phyloP scores from a whole-genome alignment of 257 asterid species.

The Primulina huaijiensis region DNA sequence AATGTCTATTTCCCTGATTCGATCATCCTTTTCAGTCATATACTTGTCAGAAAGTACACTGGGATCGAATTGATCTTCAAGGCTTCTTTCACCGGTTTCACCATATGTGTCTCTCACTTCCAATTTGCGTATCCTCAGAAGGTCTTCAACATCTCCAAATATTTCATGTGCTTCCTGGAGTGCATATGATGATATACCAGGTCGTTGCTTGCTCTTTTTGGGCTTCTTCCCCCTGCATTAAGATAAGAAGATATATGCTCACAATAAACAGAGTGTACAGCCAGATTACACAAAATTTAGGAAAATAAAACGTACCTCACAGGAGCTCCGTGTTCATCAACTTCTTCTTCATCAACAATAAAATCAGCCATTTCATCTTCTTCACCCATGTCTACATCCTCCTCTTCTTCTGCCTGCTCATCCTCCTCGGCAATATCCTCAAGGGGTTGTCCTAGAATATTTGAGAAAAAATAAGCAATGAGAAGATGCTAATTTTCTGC shows the following conservation, averaged over 20 bases:
- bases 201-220: constrained; percentile 75
- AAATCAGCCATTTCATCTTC: constrained; percentile 98
- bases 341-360: constrained; percentile 87
- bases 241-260: constrained; percentile 20
- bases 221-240: constrained; percentile 69
- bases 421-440: constrained; percentile 97
- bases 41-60: constrained; percentile 78
- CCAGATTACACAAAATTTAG: not conserved
- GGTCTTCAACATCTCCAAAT: constrained; percentile 95
- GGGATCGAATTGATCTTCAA: constrained; percentile 95
- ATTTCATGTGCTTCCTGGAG: constrained; percentile 92
- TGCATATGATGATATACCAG: constrained; percentile 83
- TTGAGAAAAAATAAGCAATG: not conserved
- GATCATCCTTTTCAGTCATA: constrained; percentile 86
- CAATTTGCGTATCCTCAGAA: constrained; percentile 57
- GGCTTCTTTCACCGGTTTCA: constrained; percentile 58
- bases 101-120: constrained; percentile 41
- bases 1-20: constrained; percentile 61
- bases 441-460: constrained; percentile 60
- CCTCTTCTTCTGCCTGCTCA: constrained; percentile 65
- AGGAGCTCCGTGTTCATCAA: constrained; percentile 84
- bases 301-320: constrained; percentile 44
- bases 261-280: constrained; percentile 1
- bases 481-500: constrained; percentile 6
- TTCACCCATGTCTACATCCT: constrained; percentile 67